Evolutionary conservation across 139 green algal genomes (phyloP).

Genomic region (Protoeuglena noctilucae): DNA sequence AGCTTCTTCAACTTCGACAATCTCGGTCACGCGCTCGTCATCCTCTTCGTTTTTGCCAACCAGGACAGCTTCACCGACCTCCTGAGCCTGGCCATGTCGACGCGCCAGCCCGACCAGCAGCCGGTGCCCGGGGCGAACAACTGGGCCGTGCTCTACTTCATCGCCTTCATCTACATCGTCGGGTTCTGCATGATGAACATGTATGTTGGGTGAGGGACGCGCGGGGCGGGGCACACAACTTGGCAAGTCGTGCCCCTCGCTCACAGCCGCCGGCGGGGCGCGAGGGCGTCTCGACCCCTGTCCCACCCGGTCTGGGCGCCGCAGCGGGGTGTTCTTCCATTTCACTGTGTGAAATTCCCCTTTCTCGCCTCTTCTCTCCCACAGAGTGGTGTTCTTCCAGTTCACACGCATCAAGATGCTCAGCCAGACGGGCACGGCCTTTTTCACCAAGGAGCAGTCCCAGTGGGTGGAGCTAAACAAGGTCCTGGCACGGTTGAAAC

Average conservation of each 20-base stretch:
- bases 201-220: slow-evolving; percentile 51
- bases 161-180: slow-evolving; percentile 53
- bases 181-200: slow-evolving; percentile 70
- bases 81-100: slow-evolving; percentile 30
- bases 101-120: slow-evolving; percentile 32
- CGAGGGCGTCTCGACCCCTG: no score
- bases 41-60: slow-evolving; percentile 47
- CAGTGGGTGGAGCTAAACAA: slow-evolving; percentile 54
- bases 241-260: no score
- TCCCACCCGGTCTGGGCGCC: no score
- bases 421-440: slow-evolving; percentile 40
- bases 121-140: slow-evolving; percentile 35
- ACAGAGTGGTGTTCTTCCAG: slow-evolving; percentile 71
- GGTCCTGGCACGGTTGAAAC: slow-evolving; percentile 38
- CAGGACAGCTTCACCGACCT: slow-evolving; percentile 58
- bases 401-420: slow-evolving; percentile 53
- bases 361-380: no score
- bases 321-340: no score
- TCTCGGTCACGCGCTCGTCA: slow-evolving; percentile 39
- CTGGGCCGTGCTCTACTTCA: slow-evolving; percentile 49
- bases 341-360: no score
- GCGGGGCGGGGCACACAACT: no score
- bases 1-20: slow-evolving; percentile 62
- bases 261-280: no score
- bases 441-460: slow-evolving; percentile 45